These are phyloP conservation scores for Haplosporangium sp. DNA, from an alignment of 371 early-diverging fungal species.

Conservation along the genomic window DNA sequence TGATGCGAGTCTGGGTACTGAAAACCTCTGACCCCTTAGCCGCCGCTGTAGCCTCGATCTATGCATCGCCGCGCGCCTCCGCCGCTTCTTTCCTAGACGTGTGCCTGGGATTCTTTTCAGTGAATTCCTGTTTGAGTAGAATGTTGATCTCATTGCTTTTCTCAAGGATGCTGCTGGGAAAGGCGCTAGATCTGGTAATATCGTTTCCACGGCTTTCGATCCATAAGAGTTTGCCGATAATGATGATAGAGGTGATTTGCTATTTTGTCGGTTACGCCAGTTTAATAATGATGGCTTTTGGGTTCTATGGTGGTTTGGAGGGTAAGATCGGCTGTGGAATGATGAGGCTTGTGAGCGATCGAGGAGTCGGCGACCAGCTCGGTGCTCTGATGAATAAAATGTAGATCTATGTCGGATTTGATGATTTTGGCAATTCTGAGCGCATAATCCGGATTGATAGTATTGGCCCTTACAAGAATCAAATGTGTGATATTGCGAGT, in stretches of 20 bases:
- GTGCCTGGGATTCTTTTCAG: neutral
- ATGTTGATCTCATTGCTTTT: no score
- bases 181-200: neutral
- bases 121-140: neutral
- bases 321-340: neutral
- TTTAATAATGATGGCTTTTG: constrained; percentile 8
- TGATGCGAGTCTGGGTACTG: constrained; percentile 24
- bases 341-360: constrained; percentile 4
- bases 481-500: neutral
- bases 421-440: neutral
- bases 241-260: neutral
- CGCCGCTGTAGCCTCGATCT: constrained; percentile 16
- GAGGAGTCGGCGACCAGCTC: neutral
- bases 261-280: constrained; percentile 12
- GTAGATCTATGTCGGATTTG: constrained; percentile 11
- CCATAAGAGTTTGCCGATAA: no score
- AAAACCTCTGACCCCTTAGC: constrained; percentile 3
- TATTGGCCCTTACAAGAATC: neutral
- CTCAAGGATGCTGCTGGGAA: neutral
- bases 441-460: neutral
- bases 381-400: neutral
- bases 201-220: neutral
- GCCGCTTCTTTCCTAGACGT: constrained; percentile 16
- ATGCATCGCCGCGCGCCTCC: constrained; percentile 15
- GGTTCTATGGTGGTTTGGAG: constrained; percentile 11